Conservation (phyloP, 805 yeast genomes). For the Groenewaldozyma salmanticensis region DNA sequence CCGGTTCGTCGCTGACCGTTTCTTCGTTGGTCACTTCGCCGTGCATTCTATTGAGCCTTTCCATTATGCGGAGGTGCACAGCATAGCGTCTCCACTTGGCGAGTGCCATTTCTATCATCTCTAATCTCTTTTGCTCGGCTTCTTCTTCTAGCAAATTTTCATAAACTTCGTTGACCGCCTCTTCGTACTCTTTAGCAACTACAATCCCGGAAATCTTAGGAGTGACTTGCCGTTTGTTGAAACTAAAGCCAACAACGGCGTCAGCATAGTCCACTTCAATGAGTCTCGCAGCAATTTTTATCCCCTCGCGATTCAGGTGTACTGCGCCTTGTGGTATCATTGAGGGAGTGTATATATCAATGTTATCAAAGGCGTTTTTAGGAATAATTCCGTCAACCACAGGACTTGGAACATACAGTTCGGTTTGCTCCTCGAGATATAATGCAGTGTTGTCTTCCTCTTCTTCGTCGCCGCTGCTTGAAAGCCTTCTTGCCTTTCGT, state of each 20-base stretch:
- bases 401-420: slow-evolving; percentile 49
- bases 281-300: slow-evolving; percentile 61
- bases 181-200: slow-evolving; percentile 50
- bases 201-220: slow-evolving; percentile 71
- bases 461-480: slow-evolving; percentile 28
- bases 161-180: slow-evolving; percentile 47
- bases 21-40: slow-evolving; percentile 12
- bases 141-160: slow-evolving; percentile 42
- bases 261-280: slow-evolving; percentile 71
- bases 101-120: slow-evolving; percentile 34
- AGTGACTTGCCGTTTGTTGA: slow-evolving; percentile 41
- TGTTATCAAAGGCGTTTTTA: slow-evolving; percentile 65
- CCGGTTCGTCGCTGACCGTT: too few species aligned
- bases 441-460: slow-evolving; percentile 48
- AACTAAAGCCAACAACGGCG: slow-evolving; percentile 84
- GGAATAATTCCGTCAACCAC: slow-evolving; percentile 50
- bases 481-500: slow-evolving; percentile 6
- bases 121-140: slow-evolving; percentile 33
- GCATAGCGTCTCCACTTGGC: slow-evolving; percentile 29
- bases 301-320: slow-evolving; percentile 41
- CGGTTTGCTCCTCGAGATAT: slow-evolving; percentile 71
- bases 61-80: slow-evolving; percentile 23
- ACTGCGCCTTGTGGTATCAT: slow-evolving; percentile 79
- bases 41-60: slow-evolving; percentile 16
- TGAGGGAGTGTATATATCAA: slow-evolving; percentile 57